Evolutionary conservation across 1,284 basidiomycete species (phyloP).

Genomic region (Mycena sp.): DNA sequence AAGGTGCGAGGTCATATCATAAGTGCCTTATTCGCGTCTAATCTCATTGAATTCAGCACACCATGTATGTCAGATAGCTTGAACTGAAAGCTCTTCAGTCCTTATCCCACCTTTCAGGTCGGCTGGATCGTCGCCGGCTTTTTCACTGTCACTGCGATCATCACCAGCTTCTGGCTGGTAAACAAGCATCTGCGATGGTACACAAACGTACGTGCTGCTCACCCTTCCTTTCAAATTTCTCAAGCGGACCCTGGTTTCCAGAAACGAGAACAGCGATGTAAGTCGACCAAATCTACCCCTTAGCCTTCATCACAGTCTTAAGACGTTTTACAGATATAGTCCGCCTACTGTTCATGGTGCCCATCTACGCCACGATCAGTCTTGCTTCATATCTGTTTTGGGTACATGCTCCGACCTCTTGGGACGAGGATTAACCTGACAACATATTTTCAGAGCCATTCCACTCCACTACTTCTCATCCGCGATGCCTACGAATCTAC

Average conservation of each 20-base stretch:
- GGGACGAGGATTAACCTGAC: constrained; percentile 9
- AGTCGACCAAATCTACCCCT: neutral
- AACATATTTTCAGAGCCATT: constrained; percentile 57
- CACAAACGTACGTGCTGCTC: constrained; percentile 60
- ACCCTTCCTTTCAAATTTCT: neutral
- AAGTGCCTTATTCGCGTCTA: constrained; percentile 8
- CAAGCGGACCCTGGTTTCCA: constrained; percentile 36
- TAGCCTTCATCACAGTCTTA: neutral
- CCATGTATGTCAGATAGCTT: constrained; percentile 48
- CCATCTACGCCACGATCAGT: constrained; percentile 76
- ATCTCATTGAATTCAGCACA: constrained; percentile 48
- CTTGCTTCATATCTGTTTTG: constrained; percentile 78
- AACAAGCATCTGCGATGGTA: constrained; percentile 79
- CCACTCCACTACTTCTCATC: constrained; percentile 69
- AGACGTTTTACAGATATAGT: constrained; percentile 61
- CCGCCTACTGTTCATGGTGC: constrained; percentile 82
- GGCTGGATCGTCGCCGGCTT: constrained; percentile 78
- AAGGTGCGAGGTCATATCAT: constrained; percentile 52
- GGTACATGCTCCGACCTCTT: constrained; percentile 54
- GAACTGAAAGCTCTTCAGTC: neutral
- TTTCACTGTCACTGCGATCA: constrained; percentile 65
- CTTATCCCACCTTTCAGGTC: constrained; percentile 50
- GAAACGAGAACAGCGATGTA: constrained; percentile 77
- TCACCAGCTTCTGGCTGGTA: constrained; percentile 76
- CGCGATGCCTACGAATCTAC: constrained; percentile 78